phyloP scores from a whole-genome alignment of 2,329 filamentous ascomycete genomes.

The Ampelomyces quisqualis region DNA sequence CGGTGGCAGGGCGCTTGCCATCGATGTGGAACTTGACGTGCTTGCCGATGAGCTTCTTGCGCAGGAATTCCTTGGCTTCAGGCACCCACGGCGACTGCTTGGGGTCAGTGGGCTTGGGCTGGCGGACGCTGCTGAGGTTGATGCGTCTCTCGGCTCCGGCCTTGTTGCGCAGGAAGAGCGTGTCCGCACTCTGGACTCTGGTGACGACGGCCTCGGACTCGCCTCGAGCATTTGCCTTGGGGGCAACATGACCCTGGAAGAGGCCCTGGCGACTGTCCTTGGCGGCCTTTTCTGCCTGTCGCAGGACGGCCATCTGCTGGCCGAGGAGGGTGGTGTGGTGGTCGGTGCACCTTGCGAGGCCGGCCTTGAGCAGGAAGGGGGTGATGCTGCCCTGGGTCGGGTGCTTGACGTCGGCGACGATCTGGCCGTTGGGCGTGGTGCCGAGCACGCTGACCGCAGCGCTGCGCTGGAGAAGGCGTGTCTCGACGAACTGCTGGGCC shows the following conservation, averaged over 20 bases:
- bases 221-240: conserved; percentile 60
- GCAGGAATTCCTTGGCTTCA: conserved; percentile 93
- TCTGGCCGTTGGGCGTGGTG: conserved; percentile 82
- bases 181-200: conserved; percentile 85
- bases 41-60: conserved; percentile 94
- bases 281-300: conserved; percentile 83
- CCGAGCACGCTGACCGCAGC: conserved; percentile 82
- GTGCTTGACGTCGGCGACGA: conserved; percentile 86
- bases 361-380: conserved; percentile 83
- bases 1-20: conserved; percentile 83
- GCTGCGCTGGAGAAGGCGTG: conserved; percentile 79
- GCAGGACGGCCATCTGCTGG: conserved; percentile 78
- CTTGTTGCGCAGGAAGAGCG: conserved; percentile 82
- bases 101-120: conserved; percentile 84
- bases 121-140: conserved; percentile 87
- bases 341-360: conserved; percentile 89
- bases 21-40: conserved; percentile 87
- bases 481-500: conserved; percentile 83
- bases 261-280: conserved; percentile 74
- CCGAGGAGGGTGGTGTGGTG: conserved; percentile 93
- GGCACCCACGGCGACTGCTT: conserved; percentile 86
- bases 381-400: conserved; percentile 84
- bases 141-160: conserved; percentile 83
- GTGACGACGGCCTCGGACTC: conserved; percentile 80
- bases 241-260: conserved; percentile 75